A percentile compares a stretch with the other conserved stretches of the same genome.
Conservation (phyloP, 2,329 filamentous ascomycete species). For the Ceratocystis harringtonii region DNA sequence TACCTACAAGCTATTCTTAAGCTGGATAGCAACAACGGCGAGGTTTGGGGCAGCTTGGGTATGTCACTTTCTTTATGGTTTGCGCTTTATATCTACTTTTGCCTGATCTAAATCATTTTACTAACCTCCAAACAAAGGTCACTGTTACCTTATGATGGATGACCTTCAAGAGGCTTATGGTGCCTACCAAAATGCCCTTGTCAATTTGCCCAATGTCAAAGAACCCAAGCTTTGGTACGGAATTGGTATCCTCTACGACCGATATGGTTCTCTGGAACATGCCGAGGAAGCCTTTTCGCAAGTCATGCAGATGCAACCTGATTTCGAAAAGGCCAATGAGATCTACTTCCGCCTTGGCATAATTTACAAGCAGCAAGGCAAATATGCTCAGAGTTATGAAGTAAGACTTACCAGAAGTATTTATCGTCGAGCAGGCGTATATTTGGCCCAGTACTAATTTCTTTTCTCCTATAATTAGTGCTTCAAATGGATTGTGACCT, state of each 20-base stretch:
- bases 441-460: slow-evolving; percentile 20
- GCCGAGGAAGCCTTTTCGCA: slow-evolving; percentile 97
- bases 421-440: no score
- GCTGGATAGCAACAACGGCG: slow-evolving; percentile 75
- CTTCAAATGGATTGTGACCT: slow-evolving; percentile 94
- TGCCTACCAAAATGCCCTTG: slow-evolving; percentile 87
- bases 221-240: slow-evolving; percentile 98
- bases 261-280: slow-evolving; percentile 91
- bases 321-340: slow-evolving; percentile 97
- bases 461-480: slow-evolving; percentile 42
- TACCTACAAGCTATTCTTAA: slow-evolving; percentile 85
- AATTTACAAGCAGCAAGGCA: slow-evolving; percentile 97
- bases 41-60: slow-evolving; percentile 94
- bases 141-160: slow-evolving; percentile 98
- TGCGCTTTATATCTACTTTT: slow-evolving; percentile 29
- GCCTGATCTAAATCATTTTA: not conserved
- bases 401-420: slow-evolving; percentile 31
- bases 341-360: slow-evolving; percentile 99
- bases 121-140: slow-evolving; percentile 42
- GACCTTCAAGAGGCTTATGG: slow-evolving; percentile 93
- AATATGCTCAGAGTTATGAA: slow-evolving; percentile 82
- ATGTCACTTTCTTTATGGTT: slow-evolving; percentile 23
- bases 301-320: slow-evolving; percentile 95
- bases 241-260: slow-evolving; percentile 91
- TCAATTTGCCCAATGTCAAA: slow-evolving; percentile 68